Base-by-base conservation (phyloP, 305 asterid genomes). In the Ilex paraguariensis region DNA sequence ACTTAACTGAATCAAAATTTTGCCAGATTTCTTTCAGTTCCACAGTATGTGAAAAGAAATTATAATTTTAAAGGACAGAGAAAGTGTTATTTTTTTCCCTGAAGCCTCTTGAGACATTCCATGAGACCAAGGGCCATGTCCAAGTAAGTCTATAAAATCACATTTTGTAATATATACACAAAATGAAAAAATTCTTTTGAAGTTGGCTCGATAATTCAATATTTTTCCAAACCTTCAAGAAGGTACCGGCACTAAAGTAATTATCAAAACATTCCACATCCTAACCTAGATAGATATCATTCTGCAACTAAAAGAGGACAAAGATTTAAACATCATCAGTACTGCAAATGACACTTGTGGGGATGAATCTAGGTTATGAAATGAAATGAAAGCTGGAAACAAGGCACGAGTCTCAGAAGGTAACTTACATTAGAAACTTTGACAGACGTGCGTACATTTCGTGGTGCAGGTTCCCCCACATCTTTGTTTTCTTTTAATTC, bases 381-480 rank as follows among this genome's bases (percentile, higher is more conserved):
- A 44, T 9, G 31, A 45, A 46, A 54, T n/a, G 12, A 42, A 33
- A 46, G 17, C 5, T 51, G 31, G 12, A 15, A 6, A 49, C 49
- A 13, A 36, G 42, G 30, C 12, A 31, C 0, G 44, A 56, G 40
- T 56, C 12, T 31, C 30, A 30, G 48, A 61, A 57, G 64, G 45
- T 54, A 48, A 80, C 96, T 86, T 81, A 91, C 98, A 61, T 91
- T 88, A 65, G 98, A 91, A 64, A 91, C 95, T 81, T 62, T 85
- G 68, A 91, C 96, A 60, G 98, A 91, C 61, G 98, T 91, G 21
- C 98, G 95, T 32, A 91, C 56, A 67, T 62, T 66, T 66, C 96
- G 87, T 17, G 89, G 95, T 52, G 90, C 93, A 57, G 96, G 93
- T 76, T 89, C 93, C 14, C 74, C 87, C 87, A 83, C 73, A 62